Evolutionary conservation across 2,329 filamentous ascomycete genomes (phyloP).

Genomic region (Neofusicoccum cordaticola): DNA sequence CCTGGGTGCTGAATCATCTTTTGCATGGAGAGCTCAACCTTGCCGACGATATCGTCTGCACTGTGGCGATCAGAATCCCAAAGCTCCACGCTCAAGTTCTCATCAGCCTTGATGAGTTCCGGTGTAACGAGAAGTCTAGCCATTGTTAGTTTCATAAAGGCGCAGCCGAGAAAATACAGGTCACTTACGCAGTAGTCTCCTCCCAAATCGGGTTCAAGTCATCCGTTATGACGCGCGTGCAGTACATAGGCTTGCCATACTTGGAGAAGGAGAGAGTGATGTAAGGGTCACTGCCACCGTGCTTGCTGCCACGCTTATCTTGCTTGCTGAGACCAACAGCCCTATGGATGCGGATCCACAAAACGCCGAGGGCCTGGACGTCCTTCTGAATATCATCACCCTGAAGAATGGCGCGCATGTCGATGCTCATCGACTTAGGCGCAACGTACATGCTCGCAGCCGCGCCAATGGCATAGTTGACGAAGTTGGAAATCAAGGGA

Average conservation of each 20-base stretch:
- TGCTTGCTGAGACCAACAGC: constrained; percentile 88
- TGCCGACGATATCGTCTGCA: constrained; percentile 91
- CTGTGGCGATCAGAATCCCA: constrained; percentile 95
- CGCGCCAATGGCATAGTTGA: constrained; percentile 89
- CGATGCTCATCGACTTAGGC: constrained; percentile 88
- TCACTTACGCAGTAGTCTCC: constrained; percentile 65
- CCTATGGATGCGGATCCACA: constrained; percentile 89
- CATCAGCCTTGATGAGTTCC: constrained; percentile 88
- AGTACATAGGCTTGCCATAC: constrained; percentile 97
- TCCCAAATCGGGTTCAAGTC: constrained; percentile 91
- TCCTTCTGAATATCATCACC: constrained; percentile 93
- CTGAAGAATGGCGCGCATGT: constrained; percentile 84
- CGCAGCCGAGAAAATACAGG: not conserved
- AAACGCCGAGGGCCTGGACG: constrained; percentile 77
- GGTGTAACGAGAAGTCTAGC: constrained; percentile 70
- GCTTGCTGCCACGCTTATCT: constrained; percentile 74
- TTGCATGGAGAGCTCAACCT: constrained; percentile 88
- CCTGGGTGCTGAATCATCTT: constrained; percentile 93
- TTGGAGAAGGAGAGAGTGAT: constrained; percentile 94
- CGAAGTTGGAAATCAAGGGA: constrained; percentile 91
- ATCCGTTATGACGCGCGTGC: constrained; percentile 92
- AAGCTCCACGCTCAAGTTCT: constrained; percentile 87
- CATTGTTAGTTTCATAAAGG: not conserved
- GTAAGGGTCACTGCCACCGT: constrained; percentile 91
- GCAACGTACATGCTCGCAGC: constrained; percentile 90